A percentile compares a stretch with the other conserved stretches of the same genome.
Conservation (phyloP, 371 early-diverging fungal species). For the Saksenaea oblongispora region DNA sequence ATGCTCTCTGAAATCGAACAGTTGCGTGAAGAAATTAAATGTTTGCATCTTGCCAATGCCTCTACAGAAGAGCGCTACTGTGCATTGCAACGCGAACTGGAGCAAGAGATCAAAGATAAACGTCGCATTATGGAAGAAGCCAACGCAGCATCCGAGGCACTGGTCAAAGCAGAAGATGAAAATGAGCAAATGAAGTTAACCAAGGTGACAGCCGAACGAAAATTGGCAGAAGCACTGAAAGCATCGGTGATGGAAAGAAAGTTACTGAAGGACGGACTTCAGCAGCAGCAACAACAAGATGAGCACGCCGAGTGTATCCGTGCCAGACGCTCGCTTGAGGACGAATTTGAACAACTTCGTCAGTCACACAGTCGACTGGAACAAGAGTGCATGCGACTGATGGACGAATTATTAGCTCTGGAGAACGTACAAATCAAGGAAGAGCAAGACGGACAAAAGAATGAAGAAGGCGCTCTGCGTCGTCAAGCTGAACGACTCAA, state of each 20-base stretch:
- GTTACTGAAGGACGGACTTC: background rate
- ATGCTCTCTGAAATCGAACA: slow-evolving; percentile 30
- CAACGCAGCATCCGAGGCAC: slow-evolving; percentile 24
- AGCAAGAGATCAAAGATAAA: slow-evolving; percentile 28
- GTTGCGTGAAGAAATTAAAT: slow-evolving; percentile 35
- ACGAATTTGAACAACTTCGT: background rate
- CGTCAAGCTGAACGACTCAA: slow-evolving; percentile 47
- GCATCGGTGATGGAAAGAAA: background rate
- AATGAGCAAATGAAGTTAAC: slow-evolving; percentile 31
- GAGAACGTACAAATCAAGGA: background rate
- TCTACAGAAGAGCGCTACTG: slow-evolving; percentile 18
- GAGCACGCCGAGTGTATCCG: slow-evolving; percentile 1
- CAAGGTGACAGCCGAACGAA: slow-evolving; percentile 33
- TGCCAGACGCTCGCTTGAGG: slow-evolving; percentile 3
- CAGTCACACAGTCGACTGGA: slow-evolving; percentile 3
- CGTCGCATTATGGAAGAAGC: slow-evolving; percentile 35
- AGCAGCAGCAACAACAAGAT: slow-evolving; percentile 1
- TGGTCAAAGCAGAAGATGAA: slow-evolving; percentile 31
- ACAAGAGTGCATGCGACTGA: slow-evolving; percentile 2
- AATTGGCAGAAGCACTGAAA: slow-evolving; percentile 26
- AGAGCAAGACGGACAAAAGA: background rate
- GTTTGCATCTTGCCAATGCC: slow-evolving; percentile 18
- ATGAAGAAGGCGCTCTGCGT: slow-evolving; percentile 21
- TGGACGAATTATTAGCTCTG: background rate
- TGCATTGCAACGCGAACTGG: slow-evolving; percentile 24